These are phyloP conservation scores for Zoysia matrella DNA, from an alignment of 202 grass and related monocot species.

Conservation along the genomic window DNA sequence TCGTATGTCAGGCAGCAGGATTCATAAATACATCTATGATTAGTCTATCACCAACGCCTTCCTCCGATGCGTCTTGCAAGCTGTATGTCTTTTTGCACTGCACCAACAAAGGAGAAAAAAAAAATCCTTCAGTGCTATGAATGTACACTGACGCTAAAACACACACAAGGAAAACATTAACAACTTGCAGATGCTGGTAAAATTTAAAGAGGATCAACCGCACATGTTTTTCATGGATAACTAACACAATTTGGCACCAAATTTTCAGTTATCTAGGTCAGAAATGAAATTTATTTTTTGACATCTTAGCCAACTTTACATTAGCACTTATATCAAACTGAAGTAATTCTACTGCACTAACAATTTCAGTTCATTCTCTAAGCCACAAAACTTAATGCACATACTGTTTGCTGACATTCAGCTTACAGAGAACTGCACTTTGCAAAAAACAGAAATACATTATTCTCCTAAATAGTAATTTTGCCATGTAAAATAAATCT, in stretches of 20 bases:
- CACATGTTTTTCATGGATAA: neutral
- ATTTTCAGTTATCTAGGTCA: slow-evolving; percentile 18
- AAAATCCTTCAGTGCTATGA: neutral
- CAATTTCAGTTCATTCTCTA: neutral
- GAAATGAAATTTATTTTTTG: slow-evolving; percentile 18
- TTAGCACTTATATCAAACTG: slow-evolving; percentile 10
- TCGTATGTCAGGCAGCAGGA: too few relatives aligned
- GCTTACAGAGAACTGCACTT: too few relatives aligned
- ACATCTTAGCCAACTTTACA: neutral
- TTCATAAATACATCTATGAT: too few relatives aligned
- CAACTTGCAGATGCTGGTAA: neutral
- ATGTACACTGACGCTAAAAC: neutral
- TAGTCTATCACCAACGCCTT: too few relatives aligned
- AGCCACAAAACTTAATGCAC: neutral
- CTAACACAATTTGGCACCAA: neutral
- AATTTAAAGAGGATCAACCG: slow-evolving; percentile 3
- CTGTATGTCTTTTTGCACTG: slow-evolving; percentile 90
- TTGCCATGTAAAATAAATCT: slow-evolving; percentile 7
- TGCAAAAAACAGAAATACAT: too few relatives aligned
- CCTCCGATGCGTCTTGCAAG: slow-evolving; percentile 48
- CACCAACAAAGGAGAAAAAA: slow-evolving; percentile 3
- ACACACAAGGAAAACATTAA: neutral
- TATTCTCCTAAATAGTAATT: too few relatives aligned
- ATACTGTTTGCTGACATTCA: too few relatives aligned
- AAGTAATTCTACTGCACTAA: slow-evolving; percentile 17